Conservation (phyloP, 2,329 filamentous ascomycete species). For the Lachnellula hyalina region DNA sequence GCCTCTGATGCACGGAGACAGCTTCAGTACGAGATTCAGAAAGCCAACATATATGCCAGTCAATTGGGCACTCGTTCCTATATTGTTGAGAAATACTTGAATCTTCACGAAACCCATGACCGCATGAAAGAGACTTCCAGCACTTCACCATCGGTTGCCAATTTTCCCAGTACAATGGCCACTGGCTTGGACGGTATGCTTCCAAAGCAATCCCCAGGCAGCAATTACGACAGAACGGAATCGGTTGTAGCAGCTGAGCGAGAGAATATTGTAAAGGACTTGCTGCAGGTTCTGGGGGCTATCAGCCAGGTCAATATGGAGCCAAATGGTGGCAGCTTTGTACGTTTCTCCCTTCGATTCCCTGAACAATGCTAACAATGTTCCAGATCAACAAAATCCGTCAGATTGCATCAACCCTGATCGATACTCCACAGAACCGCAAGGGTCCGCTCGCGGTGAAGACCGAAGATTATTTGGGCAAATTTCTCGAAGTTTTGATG, state of each 20-base stretch:
- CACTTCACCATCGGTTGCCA: constrained; percentile 5
- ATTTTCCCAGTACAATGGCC: constrained; percentile 24
- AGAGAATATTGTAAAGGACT: constrained; percentile 74
- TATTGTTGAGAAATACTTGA: constrained; percentile 81
- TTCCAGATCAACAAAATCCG: constrained; percentile 70
- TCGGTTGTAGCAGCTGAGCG: constrained; percentile 65
- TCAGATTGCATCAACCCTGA: constrained; percentile 73
- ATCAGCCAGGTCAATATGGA: constrained; percentile 85
- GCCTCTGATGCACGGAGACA: constrained; percentile 37
- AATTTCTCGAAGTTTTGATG: constrained; percentile 69
- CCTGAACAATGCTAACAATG: constrained; percentile 1
- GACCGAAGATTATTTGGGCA: constrained; percentile 65
- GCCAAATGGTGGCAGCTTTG: constrained; percentile 59
- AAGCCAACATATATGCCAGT: constrained; percentile 81
- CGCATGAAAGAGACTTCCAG: constrained; percentile 33
- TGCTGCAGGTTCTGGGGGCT: constrained; percentile 67
- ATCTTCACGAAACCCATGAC: constrained; percentile 62
- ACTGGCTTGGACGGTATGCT: constrained; percentile 24
- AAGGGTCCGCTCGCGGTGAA: constrained; percentile 48
- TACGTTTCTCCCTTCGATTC: constrained; percentile 35
- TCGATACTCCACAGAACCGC: constrained; percentile 53
- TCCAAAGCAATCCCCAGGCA: constrained; percentile 34
- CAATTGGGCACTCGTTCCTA: constrained; percentile 78
- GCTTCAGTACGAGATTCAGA: constrained; percentile 83
- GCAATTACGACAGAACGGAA: constrained; percentile 37